These are phyloP conservation scores for Xylaria sp. DNA, from an alignment of 2,329 filamentous ascomycete species.

Conservation along the genomic window DNA sequence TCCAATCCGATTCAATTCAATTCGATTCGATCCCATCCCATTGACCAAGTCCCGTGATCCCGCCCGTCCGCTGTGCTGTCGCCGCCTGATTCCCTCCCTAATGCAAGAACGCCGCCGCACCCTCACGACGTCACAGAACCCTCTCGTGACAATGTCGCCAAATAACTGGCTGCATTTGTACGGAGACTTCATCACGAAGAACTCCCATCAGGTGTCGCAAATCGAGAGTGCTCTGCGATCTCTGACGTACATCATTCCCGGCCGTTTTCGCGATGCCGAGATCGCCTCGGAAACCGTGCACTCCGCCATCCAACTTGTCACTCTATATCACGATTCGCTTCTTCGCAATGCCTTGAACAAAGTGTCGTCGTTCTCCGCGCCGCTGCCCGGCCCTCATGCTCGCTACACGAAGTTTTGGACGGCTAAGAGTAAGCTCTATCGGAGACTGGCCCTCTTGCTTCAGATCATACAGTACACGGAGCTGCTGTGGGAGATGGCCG, in stretches of 20 bases:
- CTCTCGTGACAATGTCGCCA: conserved; percentile 53
- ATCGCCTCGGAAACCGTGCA: conserved; percentile 90
- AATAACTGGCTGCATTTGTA: conserved; percentile 64
- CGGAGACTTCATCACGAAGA: conserved; percentile 89
- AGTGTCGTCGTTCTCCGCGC: conserved; percentile 51
- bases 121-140: conserved; percentile 20
- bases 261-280: conserved; percentile 85
- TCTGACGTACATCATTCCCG: conserved; percentile 92
- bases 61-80: conserved; percentile 18
- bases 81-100: conserved; percentile 18
- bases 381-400: conserved; percentile 52
- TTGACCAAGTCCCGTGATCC: not conserved
- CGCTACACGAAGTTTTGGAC: conserved; percentile 66
- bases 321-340: conserved; percentile 86
- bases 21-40: no score
- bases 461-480: conserved; percentile 94
- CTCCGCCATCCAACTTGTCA: conserved; percentile 81
- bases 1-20: not conserved
- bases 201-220: conserved; percentile 86
- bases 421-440: conserved; percentile 62
- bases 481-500: conserved; percentile 94
- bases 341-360: conserved; percentile 62
- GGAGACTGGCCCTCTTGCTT: conserved; percentile 71
- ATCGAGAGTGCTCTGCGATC: conserved; percentile 91
- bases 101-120: conserved; percentile 14